These are phyloP conservation scores for Dalbergia cochinchinensis DNA, from an alignment of 306 rosid species.

Conservation along the genomic window DNA sequence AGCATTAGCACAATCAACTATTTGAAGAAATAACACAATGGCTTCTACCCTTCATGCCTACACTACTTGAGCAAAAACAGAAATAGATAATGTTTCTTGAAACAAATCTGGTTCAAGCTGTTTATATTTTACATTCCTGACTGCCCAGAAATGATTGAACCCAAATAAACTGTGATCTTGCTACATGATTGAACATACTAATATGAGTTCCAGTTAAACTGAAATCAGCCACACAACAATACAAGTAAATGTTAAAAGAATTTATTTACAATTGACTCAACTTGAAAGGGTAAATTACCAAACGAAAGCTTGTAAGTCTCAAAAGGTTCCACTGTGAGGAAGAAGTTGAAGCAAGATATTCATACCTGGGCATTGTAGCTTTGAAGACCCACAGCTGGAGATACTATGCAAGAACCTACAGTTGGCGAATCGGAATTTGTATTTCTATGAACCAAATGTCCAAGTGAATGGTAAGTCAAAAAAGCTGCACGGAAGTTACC, in stretches of 20 bases:
- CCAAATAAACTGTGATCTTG: slow-evolving; percentile 7
- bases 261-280: slow-evolving; percentile 16
- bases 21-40: slow-evolving; percentile 1
- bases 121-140: too few relatives aligned
- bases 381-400: slow-evolving; percentile 90
- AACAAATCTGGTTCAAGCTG: too few relatives aligned
- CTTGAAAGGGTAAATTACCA: not conserved
- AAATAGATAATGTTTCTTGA: too few relatives aligned
- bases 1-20: too few relatives aligned
- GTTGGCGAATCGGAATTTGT: slow-evolving; percentile 45
- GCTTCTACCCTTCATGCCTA: not conserved
- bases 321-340: not conserved
- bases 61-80: too few relatives aligned
- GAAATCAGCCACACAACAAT: slow-evolving; percentile 24
- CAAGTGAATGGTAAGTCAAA: slow-evolving; percentile 89
- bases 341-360: slow-evolving; percentile 22
- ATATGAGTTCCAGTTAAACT: not conserved
- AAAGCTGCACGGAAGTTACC: slow-evolving; percentile 83
- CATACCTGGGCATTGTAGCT: slow-evolving; percentile 85
- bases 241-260: slow-evolving; percentile 7
- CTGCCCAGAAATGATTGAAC: not conserved
- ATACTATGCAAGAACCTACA: slow-evolving; percentile 56
- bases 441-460: slow-evolving; percentile 68
- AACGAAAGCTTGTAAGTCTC: not conserved
- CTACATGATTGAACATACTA: slow-evolving; percentile 19